A percentile compares a stretch with the other conserved stretches of the same genome.
Conservation (phyloP, 768 basidiomycete genomes). For the Imleria badia region DNA sequence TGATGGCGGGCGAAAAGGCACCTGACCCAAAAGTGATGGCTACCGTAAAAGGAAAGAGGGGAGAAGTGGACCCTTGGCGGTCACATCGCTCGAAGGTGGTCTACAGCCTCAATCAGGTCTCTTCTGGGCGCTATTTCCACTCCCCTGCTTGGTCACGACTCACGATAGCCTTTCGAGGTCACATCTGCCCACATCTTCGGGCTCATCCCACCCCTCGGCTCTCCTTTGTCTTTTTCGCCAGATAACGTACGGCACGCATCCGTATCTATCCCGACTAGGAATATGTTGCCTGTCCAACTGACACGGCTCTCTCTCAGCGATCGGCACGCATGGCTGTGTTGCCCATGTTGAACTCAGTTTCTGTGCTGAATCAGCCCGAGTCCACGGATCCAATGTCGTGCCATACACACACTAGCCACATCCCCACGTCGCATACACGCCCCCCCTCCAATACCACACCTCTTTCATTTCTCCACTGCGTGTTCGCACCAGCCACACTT, state of each 20-base stretch:
- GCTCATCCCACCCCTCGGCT: constrained; percentile 8
- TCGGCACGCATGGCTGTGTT: constrained; percentile 31
- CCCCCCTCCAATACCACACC: constrained; percentile 8
- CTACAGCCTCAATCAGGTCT: constrained; percentile 20
- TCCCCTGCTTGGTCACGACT: too few species aligned
- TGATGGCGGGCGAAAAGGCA: constrained; percentile 36
- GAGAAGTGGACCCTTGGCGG: constrained; percentile 26
- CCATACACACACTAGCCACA: not conserved
- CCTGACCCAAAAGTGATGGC: constrained; percentile 28
- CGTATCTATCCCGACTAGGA: constrained; percentile 31
- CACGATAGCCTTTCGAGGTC: constrained; percentile 38
- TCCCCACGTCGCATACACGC: not conserved
- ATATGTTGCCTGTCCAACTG: constrained; percentile 34
- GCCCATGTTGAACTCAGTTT: constrained; percentile 19
- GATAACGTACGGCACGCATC: constrained; percentile 33
- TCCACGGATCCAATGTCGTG: constrained; percentile 11
- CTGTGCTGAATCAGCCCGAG: constrained; percentile 26
- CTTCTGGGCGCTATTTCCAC: constrained; percentile 28
- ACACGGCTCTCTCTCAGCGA: constrained; percentile 31
- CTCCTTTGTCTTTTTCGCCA: constrained; percentile 15
- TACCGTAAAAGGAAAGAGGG: constrained; percentile 18
- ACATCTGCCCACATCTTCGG: constrained; percentile 26
- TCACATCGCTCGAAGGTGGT: constrained; percentile 33
- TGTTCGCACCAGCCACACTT: constrained; percentile 13
- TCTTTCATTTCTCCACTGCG: constrained; percentile 21